Conservation (phyloP, 106 monocot genomes). For the Iris macrosiphon region DNA sequence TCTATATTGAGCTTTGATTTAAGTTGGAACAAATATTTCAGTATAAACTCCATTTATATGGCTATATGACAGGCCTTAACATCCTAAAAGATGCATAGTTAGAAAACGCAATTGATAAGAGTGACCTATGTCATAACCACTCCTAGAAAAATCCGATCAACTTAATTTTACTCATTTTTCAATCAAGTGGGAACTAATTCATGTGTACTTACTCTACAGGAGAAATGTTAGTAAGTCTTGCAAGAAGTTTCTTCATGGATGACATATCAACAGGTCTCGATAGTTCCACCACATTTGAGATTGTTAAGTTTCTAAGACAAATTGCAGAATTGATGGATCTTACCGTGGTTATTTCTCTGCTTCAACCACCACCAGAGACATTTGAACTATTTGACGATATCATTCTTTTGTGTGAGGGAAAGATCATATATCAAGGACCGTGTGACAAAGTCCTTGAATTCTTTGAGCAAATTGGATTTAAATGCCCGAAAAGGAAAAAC, state of each 20-base stretch:
- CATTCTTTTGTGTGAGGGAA: conserved; percentile 65
- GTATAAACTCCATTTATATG: too few species aligned
- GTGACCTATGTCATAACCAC: too few species aligned
- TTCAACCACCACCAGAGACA: conserved; percentile 82
- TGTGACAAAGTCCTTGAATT: conserved; percentile 58
- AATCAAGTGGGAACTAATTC: background rate
- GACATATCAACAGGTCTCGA: conserved; percentile 95
- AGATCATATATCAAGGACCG: conserved; percentile 77
- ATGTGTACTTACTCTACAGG: conserved; percentile 30
- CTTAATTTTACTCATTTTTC: background rate
- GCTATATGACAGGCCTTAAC: too few species aligned
- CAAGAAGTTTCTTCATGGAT: conserved; percentile 83
- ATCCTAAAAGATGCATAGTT: too few species aligned
- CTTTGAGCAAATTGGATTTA: conserved; percentile 64
- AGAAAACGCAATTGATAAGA: too few species aligned
- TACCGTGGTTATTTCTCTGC: conserved; percentile 75
- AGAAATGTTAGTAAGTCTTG: conserved; percentile 83
- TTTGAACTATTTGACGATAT: conserved; percentile 78
- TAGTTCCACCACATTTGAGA: conserved; percentile 86
- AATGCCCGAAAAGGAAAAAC: conserved; percentile 75
- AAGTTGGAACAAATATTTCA: too few species aligned
- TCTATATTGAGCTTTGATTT: too few species aligned
- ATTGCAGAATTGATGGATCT: conserved; percentile 65
- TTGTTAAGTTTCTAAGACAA: conserved; percentile 65
- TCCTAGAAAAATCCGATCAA: too few species aligned